Evolutionary conservation across 1,284 basidiomycete genomes (phyloP).

Genomic region (Prillingera fragicola): DNA sequence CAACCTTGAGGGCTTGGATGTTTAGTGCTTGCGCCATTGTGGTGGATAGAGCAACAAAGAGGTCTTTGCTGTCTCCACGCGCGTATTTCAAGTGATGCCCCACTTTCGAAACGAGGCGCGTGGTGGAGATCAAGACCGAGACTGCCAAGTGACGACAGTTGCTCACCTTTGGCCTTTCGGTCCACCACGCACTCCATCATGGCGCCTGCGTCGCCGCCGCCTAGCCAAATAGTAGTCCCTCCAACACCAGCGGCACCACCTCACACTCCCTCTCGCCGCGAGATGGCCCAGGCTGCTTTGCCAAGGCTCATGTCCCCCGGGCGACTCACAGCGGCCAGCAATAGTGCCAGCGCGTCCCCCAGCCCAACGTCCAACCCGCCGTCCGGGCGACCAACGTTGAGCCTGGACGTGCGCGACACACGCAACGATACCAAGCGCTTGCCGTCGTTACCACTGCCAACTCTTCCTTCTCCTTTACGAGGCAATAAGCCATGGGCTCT

Average conservation of each 20-base stretch:
- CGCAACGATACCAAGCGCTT: conserved; percentile 10
- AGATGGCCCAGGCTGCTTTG: too few relatives aligned
- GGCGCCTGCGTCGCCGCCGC: background rate
- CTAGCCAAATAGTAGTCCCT: too few relatives aligned
- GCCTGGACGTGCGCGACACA: conserved; percentile 8
- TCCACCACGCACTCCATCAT: too few relatives aligned
- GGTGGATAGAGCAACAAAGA: background rate
- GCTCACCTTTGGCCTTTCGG: too few relatives aligned
- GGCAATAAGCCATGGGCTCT: conserved; percentile 23
- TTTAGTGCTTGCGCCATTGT: background rate
- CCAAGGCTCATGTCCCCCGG: too few relatives aligned
- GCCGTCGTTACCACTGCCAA: conserved; percentile 5
- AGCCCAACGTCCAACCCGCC: background rate
- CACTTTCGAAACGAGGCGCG: too few relatives aligned
- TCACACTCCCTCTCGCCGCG: too few relatives aligned
- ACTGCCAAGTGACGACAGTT: too few relatives aligned
- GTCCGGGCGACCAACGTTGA: conserved; percentile 5
- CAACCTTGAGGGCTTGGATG: conserved; percentile 32
- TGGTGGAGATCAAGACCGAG: too few relatives aligned
- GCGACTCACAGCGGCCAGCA: too few relatives aligned
- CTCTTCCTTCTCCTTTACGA: background rate
- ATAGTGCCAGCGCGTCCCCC: background rate
- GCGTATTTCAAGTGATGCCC: too few relatives aligned
- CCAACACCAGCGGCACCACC: background rate
- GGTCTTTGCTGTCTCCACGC: too few relatives aligned